Base-by-base conservation (phyloP, 2,329 filamentous ascomycete species). In the Calonectria crousiana region DNA sequence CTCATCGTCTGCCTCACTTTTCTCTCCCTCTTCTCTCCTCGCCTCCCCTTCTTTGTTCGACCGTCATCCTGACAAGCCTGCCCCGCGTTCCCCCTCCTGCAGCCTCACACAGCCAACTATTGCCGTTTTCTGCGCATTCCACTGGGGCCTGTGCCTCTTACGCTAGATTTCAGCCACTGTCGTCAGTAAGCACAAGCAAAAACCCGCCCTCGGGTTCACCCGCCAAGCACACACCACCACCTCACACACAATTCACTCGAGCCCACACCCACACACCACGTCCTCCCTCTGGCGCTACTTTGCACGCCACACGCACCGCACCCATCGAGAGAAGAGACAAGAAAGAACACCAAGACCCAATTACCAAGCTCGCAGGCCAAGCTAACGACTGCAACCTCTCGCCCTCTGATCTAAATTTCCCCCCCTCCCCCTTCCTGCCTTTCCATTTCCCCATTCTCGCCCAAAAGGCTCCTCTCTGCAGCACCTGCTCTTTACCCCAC, bases 151-250 rank as follows among this genome's bases (percentile, higher is more conserved):
- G 75, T 73, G 58, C 75, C 65, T 76, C 75, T 67, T 73, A 73
- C 75, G 77, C 78, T 79, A 80, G 74, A 74, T 44, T 73, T 36
- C 76, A 80, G 79, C 79, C 79, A 80, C 79, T 76, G 70, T 80
- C 79, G 79, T 80, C 79, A 80, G 77, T 80, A 65, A 36, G 75
- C 80, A 75, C 74, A 76, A 80, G 74, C 67, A 76, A 49, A 49
- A 71, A 75, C 41, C 72, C 72, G 66, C 67, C 71, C 72, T 78
- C 79, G 79, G 79, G 79, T 75, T 80, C 79, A 79, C 79, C 79
- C 78, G 77, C 78, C 75, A 73, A 78, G 34, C 67, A 67, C 72
- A 64, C 78, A 69, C 71, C 60, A 64, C 67, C 56, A 36, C 56
- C 56, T 60, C 13, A 10, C 53, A 58, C 53, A 38, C 53, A 58